Evolutionary conservation across 306 rosid genomes (phyloP), one percentile per base, ranked within the genome.

Genomic region (Cicer chorassanicum): DNA sequence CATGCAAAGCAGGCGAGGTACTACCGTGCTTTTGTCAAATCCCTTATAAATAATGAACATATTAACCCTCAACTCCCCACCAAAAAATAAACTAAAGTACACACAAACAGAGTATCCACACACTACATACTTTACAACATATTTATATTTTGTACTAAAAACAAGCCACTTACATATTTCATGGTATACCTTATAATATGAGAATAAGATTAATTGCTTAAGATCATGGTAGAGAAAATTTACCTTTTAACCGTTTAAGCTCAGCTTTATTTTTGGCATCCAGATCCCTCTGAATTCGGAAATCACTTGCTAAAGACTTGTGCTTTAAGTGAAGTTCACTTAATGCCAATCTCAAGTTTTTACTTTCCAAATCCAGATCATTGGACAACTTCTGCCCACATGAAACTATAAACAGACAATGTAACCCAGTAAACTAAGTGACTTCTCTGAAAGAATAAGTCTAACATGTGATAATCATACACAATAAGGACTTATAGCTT

Each of bases 191-290:
- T 49, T 49, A 48, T 1, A 70, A 19, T 60, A 42, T 41, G 45
- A 51, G 16, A 38, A 11, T 15, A 49, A 60, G 56, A 41, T 57
- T 60, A 12, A 70, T 18, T 34, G 46, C 50, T 8, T 29, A 42
- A 67, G 36, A 56, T 29, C 78, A 83, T 18, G 11, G n/a, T 29
- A 66, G 16, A 70, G 55, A 48, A 9, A 65, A 53, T 13, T 68
- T 84, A 93, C 98, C 98, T 84, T 81, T 85, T 49, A 93, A 77
- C 57, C 78, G 78, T 82, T 75, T 81, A 24, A 86, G 81, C 76
- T 83, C 78, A 7, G 91, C 93, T 76, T 90, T 90, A 72, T 84
- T 82, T 85, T 88, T 89, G 18, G 86, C 83, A 86, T 89, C 92
- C 71, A 84, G 63, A 60, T 86, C 98, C 62, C 77, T 78, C 63